These are phyloP conservation scores for Gryganskiella cystojenkinii DNA, from an alignment of 192 early-diverging fungal genomes.

Conservation along the genomic window DNA sequence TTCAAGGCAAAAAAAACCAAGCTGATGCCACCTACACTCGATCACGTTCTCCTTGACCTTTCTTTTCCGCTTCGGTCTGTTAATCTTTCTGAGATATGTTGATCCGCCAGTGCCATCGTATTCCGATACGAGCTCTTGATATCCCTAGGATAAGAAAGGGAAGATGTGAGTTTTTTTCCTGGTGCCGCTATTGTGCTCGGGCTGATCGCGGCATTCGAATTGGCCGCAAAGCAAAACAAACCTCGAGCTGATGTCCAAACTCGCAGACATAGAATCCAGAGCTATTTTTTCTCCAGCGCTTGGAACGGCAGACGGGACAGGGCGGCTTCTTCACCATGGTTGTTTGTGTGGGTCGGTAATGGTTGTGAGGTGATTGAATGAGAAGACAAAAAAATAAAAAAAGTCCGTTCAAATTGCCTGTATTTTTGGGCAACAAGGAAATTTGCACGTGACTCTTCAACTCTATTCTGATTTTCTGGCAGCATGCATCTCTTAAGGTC, in stretches of 20 bases:
- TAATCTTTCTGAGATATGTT: neutral
- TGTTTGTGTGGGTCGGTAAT: neutral
- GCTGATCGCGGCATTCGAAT: neutral
- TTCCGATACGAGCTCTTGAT: constrained; percentile 42
- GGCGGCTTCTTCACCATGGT: constrained; percentile 14
- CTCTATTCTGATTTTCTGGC: too few species aligned
- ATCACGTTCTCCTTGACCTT: neutral
- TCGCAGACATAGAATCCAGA: constrained; percentile 32
- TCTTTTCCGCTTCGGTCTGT: constrained; percentile 8
- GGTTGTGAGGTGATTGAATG: neutral
- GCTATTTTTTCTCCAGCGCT: constrained; percentile 27
- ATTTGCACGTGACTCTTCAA: neutral
- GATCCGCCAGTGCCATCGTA: constrained; percentile 10
- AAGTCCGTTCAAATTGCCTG: too few species aligned
- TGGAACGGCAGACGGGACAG: constrained; percentile 27
- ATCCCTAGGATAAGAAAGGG: constrained; percentile 11
- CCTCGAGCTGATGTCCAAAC: constrained; percentile 34
- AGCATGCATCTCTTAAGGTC: too few species aligned
- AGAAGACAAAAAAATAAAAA: neutral
- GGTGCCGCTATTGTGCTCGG: too few species aligned
- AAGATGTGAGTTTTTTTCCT: neutral
- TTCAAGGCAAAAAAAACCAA: neutral
- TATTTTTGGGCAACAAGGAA: neutral
- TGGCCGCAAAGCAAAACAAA: neutral
- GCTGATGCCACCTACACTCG: neutral